Evolutionary conservation across 352 stramenopile genomes (phyloP).

Genomic region (Pythium plurisporium): DNA sequence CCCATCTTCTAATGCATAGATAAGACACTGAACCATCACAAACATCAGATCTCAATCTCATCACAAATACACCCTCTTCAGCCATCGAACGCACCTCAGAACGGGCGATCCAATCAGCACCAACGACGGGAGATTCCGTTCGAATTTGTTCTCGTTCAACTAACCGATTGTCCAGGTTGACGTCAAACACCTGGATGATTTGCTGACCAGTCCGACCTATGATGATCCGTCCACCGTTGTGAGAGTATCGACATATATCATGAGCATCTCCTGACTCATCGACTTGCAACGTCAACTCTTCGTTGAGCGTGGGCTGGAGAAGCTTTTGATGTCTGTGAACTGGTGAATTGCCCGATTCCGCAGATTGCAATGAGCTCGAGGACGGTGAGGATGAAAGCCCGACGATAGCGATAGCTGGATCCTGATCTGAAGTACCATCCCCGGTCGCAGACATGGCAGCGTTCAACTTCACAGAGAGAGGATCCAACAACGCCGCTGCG

Average conservation of each 20-base stretch:
- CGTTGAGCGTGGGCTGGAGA: background rate
- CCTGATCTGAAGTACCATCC: background rate
- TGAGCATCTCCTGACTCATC: background rate
- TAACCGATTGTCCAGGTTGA: background rate
- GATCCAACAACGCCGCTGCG: constrained; percentile 4
- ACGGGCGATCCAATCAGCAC: constrained; percentile 15
- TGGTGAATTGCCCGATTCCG: background rate
- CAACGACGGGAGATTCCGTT: constrained; percentile 2
- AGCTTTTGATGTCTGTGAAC: background rate
- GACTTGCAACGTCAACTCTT: background rate
- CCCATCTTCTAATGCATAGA: constrained; percentile 20
- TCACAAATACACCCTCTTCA: background rate
- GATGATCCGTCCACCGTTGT: constrained; percentile 1
- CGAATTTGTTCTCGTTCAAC: constrained; percentile 1
- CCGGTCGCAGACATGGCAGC: background rate
- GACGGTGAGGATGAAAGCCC: constrained; percentile 11
- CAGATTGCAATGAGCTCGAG: constrained; percentile 4
- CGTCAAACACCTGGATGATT: background rate
- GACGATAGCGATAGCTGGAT: background rate
- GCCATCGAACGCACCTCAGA: constrained; percentile 10
- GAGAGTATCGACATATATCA: constrained; percentile 1
- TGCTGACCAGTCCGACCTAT: background rate
- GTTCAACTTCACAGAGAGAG: constrained; percentile 13
- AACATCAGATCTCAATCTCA: too few relatives aligned
- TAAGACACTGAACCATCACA: constrained; percentile 2